Evolutionary conservation across 1,284 basidiomycete species (phyloP).

Genomic region (Melampsora larici-populina): DNA sequence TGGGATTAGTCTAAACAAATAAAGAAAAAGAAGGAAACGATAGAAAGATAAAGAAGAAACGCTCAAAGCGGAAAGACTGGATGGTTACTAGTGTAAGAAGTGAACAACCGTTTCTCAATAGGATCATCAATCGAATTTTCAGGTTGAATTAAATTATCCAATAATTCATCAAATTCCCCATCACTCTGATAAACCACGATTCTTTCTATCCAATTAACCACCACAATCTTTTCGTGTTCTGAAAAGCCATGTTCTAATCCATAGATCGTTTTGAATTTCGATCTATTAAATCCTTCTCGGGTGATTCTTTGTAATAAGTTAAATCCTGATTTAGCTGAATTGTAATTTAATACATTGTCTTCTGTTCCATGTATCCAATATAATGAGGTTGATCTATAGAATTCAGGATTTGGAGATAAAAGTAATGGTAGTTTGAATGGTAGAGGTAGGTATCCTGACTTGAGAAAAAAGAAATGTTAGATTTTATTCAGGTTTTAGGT

Average conservation of each 20-base stretch:
- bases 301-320: slow-evolving; percentile 19
- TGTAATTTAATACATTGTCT: slow-evolving; percentile 21
- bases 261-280: slow-evolving; percentile 22
- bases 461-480: not conserved
- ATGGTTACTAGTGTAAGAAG: too few relatives aligned
- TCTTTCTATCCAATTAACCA: slow-evolving; percentile 16
- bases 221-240: not conserved
- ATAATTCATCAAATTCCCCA: slow-evolving; percentile 13
- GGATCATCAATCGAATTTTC: not conserved
- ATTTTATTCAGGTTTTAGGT: not conserved
- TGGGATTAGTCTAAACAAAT: too few relatives aligned
- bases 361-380: slow-evolving; percentile 29
- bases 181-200: not conserved
- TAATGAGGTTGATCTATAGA: slow-evolving; percentile 8
- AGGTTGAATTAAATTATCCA: slow-evolving; percentile 9
- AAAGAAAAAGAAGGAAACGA: too few relatives aligned
- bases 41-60: too few relatives aligned
- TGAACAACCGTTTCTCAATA: too few relatives aligned
- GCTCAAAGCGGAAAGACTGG: too few relatives aligned
- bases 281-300: not conserved
- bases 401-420: not conserved
- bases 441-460: slow-evolving; percentile 31
- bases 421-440: slow-evolving; percentile 15
- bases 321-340: slow-evolving; percentile 12
- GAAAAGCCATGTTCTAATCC: slow-evolving; percentile 20